These are phyloP conservation scores for Alternaria atra DNA, from an alignment of 2,329 filamentous ascomycete species.

Conservation along the genomic window DNA sequence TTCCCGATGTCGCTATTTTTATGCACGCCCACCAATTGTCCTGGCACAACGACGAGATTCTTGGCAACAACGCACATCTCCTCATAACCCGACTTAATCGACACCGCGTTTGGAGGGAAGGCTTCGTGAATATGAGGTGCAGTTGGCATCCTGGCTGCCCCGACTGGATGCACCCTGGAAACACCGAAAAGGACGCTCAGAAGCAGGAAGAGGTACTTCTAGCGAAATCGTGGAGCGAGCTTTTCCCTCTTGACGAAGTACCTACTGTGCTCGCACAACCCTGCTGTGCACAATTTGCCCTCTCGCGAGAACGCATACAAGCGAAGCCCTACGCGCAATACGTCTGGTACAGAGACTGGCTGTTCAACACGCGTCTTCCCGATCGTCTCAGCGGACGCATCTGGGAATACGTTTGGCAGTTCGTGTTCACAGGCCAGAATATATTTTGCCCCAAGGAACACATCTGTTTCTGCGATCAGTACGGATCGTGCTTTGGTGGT, in stretches of 20 bases:
- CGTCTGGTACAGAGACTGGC: conserved; percentile 67
- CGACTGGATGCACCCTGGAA: conserved; percentile 61
- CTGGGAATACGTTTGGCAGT: conserved; percentile 72
- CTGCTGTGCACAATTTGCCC: conserved; percentile 71
- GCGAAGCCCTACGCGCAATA: conserved; percentile 63
- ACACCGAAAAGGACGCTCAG: conserved; percentile 46
- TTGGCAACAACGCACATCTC: conserved; percentile 54
- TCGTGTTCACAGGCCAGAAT: conserved; percentile 64
- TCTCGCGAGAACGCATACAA: conserved; percentile 66
- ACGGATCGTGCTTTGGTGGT: conserved; percentile 67
- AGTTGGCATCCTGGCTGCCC: conserved; percentile 66
- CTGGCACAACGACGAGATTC: conserved; percentile 67
- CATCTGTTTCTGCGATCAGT: conserved; percentile 71
- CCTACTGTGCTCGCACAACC: conserved; percentile 65
- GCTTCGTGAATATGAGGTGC: conserved; percentile 66
- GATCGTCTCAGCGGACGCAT: conserved; percentile 67
- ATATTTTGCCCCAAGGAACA: conserved; percentile 62
- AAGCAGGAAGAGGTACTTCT: conserved; percentile 58
- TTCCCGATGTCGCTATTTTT: conserved; percentile 68
- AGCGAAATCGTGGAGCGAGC: conserved; percentile 56
- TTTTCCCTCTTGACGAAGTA: conserved; percentile 59
- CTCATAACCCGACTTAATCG: conserved; percentile 58
- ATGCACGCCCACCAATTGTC: conserved; percentile 67
- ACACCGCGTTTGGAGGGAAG: conserved; percentile 57
- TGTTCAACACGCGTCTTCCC: conserved; percentile 64